phyloP scores from a whole-genome alignment of 73 alveolate genomes.

The Paramecium sexaurelia region DNA sequence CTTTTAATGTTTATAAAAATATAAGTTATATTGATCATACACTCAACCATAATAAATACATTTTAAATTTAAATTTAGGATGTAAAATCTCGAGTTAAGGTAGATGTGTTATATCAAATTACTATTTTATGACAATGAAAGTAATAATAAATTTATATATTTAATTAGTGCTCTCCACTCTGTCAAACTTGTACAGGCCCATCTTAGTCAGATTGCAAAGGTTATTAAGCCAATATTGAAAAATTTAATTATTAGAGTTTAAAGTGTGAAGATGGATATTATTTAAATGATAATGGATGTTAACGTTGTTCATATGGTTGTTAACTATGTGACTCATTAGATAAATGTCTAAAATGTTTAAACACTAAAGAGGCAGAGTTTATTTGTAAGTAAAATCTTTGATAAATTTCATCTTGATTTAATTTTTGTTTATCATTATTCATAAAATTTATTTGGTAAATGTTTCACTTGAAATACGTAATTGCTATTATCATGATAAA shows the following conservation, averaged over 20 bases:
- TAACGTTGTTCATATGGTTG: neutral
- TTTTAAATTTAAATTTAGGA: neutral
- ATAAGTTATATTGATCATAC: neutral
- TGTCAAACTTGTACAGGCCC: constrained; percentile 7
- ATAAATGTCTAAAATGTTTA: neutral
- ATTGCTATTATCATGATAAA: neutral
- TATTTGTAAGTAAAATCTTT: neutral
- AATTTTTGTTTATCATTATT: neutral
- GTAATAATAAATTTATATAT: neutral
- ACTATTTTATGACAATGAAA: neutral
- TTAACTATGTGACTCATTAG: neutral
- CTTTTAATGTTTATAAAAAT: neutral
- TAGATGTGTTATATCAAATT: constrained; percentile 11
- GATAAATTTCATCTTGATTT: neutral
- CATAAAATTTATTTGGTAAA: neutral
- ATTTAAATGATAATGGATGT: neutral
- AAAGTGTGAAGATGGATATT: constrained; percentile 3
- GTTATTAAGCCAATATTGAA: neutral
- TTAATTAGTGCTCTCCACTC: neutral
- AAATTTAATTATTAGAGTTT: neutral
- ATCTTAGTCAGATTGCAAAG: neutral
- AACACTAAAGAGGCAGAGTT: constrained; percentile 2
- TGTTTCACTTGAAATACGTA: neutral
- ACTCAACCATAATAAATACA: neutral
- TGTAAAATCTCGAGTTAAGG: constrained; percentile 29